Evolutionary conservation across 2,329 filamentous ascomycete species (phyloP), one percentile per base, ranked within the genome.

Genomic region (Coniochaeta sp.): DNA sequence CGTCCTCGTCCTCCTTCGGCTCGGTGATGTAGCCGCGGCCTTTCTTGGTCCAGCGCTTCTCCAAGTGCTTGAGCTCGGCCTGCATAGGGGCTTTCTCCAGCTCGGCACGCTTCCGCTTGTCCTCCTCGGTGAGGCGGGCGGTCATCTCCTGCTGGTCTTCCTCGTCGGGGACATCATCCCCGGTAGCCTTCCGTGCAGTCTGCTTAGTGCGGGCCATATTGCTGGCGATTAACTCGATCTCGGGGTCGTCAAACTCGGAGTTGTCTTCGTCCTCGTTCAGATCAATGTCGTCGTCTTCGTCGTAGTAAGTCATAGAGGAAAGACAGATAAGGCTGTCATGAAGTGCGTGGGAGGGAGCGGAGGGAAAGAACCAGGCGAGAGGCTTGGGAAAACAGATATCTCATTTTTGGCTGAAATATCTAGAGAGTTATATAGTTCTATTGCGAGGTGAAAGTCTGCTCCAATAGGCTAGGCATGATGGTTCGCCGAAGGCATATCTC

Each of bases 31-130:
- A 70, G 9, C 59, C 59, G 19, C 65, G 64, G 6, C 68, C 67
- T 59, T 70, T 67, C 38, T 65, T 65, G 55, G 69, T 70, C 59
- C 66, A 70, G 24, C 68, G 70, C 55, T 66, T 69, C 55, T 73
- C 71, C 17, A 73, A 68, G 55, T 72, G 68, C 61, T 71, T 72
- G 58, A 73, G 65, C 58, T 70, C 67, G 19, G 65, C 55, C 34
- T 65, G 66, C 68, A 69, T 69, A 22, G 66, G 67, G 10, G 66
- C 64, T 52, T 68, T 63, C 34, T 67, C 67, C 22, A 68, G 62
- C 60, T 68, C 66, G 40, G 64, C 63, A 10, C 63, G 63, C 32
- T 62, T 64, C 58, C 60, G 62, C 58, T 65, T 65, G 6, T 65
- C 62, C 44, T 66, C 64, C 17, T 66, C 65, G 36, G 61, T 64